Base-by-base conservation (phyloP, 139 green algal genomes). In the Bryopsis sp. region DNA sequence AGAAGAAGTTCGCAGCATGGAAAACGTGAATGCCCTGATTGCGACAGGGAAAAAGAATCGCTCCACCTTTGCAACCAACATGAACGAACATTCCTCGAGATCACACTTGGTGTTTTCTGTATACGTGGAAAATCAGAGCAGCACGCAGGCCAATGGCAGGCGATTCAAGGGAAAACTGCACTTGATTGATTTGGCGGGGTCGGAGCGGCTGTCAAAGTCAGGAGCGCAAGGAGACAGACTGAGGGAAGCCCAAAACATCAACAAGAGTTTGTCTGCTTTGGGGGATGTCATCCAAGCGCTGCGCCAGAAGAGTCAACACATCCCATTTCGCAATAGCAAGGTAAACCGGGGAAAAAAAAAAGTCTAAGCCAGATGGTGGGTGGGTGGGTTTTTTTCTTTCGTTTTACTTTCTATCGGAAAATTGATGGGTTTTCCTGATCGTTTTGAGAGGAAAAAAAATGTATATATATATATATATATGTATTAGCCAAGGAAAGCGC, bases 241-340 rank as follows among this genome's bases (percentile, higher is more conserved):
- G 36, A 89, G 86, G 70, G 86, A 92, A 73, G 86, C 86, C 35
- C 86, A 91, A 72, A 84, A 86, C 72, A 92, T 92, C 76, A 92
- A 92, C 83, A 88, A 86, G 69, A 81, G 67, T 15, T 65, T 92
- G 50, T 68, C 58, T 2, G 33, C 82, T 91, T 50, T 47, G 37
- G 58, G 87, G 84, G 24, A 32, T 31, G 38, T 22, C 38, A 34
- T 47, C 1, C 31, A 60, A 6, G 32, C 19, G 3, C 33, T 33
- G 26, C 1, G 3, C 34, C 33, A 8, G 29, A 54, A 54, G 43
- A 54, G 19, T 54, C 15, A 68, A 3, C 84, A 88, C 58, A 76
- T 91, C 26, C 79, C 82, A 2, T 90, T 87, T 75, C 62, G 82
- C 46, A 86, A 88, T 72, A 73, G 61, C 72, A 80, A 77, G 73